Percentiles rank a stretch among this genome's conserved stretches.
These are phyloP conservation scores for Trichoderma sp. DNA, from an alignment of 2,329 filamentous ascomycete species.

Conservation along the genomic window DNA sequence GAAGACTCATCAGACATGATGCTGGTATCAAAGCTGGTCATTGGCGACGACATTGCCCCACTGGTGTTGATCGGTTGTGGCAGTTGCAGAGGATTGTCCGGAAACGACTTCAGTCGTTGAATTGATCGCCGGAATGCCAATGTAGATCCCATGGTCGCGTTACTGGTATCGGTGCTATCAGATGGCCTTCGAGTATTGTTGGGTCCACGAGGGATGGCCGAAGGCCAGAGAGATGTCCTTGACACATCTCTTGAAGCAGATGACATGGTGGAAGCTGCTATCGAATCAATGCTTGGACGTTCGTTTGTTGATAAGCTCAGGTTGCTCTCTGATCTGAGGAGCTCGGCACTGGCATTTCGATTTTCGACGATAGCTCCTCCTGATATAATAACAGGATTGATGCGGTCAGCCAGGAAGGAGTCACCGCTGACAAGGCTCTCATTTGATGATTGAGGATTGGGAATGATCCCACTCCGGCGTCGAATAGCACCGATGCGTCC, in stretches of 20 bases:
- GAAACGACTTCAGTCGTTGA: constrained; percentile 53
- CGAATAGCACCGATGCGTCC: constrained; percentile 65
- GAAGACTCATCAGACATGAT: constrained; percentile 62
- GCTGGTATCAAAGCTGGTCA: constrained; percentile 61
- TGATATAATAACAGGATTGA: constrained; percentile 68
- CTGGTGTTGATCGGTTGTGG: constrained; percentile 58
- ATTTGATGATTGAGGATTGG: constrained; percentile 54
- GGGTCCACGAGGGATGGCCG: constrained; percentile 51
- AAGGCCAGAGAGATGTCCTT: constrained; percentile 57
- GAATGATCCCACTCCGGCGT: constrained; percentile 65
- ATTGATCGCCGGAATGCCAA: constrained; percentile 60
- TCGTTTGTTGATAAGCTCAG: constrained; percentile 47
- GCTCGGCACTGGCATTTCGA: constrained; percentile 56
- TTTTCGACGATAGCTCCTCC: constrained; percentile 67
- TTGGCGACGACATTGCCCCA: constrained; percentile 50
- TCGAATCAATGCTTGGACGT: constrained; percentile 51
- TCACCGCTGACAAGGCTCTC: constrained; percentile 58
- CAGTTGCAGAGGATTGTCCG: constrained; percentile 51
- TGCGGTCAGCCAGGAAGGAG: constrained; percentile 62
- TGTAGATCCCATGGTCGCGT: constrained; percentile 51
- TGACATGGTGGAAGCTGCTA: constrained; percentile 46
- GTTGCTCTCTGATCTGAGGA: constrained; percentile 55
- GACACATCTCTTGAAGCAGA: constrained; percentile 46
- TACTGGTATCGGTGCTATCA: constrained; percentile 61
- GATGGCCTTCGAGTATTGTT: constrained; percentile 51